Evolutionary conservation across 2,329 filamentous ascomycete species (phyloP).

Genomic region (Cladosporium sp.): DNA sequence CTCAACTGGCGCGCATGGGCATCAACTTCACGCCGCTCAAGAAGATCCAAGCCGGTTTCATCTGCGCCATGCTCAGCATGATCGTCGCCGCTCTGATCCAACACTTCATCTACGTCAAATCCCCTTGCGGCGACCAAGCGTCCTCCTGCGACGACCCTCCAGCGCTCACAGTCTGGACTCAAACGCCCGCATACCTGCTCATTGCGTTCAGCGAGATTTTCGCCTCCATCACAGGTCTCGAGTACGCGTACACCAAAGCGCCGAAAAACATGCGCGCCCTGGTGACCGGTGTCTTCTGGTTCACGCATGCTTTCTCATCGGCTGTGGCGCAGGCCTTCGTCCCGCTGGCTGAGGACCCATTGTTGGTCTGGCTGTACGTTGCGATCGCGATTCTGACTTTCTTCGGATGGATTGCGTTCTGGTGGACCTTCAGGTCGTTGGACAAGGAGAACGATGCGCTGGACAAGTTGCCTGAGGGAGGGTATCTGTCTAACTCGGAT

Average conservation of each 20-base stretch:
- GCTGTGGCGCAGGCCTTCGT: conserved; percentile 60
- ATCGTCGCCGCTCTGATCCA: conserved; percentile 53
- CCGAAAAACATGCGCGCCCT: conserved; percentile 46
- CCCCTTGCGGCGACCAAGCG: conserved; percentile 26
- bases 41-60: conserved; percentile 48
- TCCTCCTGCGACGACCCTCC: conserved; percentile 29
- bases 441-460: conserved; percentile 9
- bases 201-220: conserved; percentile 45
- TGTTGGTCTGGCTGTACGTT: conserved; percentile 58
- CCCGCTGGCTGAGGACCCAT: conserved; percentile 58
- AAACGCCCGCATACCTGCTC: conserved; percentile 43
- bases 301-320: conserved; percentile 57
- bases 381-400: conserved; percentile 11
- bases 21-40: conserved; percentile 46
- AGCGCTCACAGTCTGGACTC: conserved; percentile 41
- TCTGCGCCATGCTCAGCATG: conserved; percentile 50
- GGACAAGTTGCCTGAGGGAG: conserved; percentile 9
- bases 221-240: conserved; percentile 45
- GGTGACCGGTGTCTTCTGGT: conserved; percentile 53
- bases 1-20: conserved; percentile 35
- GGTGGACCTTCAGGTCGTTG: conserved; percentile 8
- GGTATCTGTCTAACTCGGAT: conserved; percentile 3
- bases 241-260: conserved; percentile 46
- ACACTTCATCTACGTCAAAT: conserved; percentile 51
- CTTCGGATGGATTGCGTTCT: conserved; percentile 7